These are phyloP conservation scores for Emergomyces orientalis DNA, from an alignment of 2,329 filamentous ascomycete genomes.

Conservation along the genomic window DNA sequence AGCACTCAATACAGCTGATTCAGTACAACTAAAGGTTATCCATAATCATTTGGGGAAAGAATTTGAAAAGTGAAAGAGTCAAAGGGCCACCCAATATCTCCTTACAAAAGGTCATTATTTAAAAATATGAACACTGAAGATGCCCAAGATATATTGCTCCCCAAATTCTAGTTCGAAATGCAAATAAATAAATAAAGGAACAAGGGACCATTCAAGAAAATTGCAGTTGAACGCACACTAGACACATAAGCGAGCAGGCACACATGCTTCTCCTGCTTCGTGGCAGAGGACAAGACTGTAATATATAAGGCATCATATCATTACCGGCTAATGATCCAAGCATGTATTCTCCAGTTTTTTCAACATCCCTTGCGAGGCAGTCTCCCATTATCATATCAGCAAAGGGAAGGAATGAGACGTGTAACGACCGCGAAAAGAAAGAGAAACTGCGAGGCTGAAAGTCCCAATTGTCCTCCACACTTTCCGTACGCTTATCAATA, in stretches of 20 bases:
- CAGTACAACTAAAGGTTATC: not conserved
- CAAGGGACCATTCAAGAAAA: not conserved
- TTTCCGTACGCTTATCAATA: not conserved
- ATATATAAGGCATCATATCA: not conserved
- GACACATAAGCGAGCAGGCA: not conserved
- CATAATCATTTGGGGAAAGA: not conserved
- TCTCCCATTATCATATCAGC: not conserved
- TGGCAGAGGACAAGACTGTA: not conserved
- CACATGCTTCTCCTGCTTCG: not conserved
- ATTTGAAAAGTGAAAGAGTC: not conserved
- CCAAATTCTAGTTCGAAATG: not conserved
- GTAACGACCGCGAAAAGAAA: not conserved
- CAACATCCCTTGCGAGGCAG: not conserved
- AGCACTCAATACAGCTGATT: not conserved
- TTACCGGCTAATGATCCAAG: not conserved
- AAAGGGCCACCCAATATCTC: not conserved
- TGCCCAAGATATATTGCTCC: no score
- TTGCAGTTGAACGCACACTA: not conserved
- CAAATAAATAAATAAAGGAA: not conserved
- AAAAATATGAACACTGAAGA: not conserved
- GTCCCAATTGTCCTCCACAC: not conserved
- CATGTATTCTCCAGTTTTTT: not conserved
- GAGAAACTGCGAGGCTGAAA: not conserved
- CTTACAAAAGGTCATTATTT: no score
- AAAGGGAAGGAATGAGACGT: not conserved